Conservation (phyloP, 768 basidiomycete genomes). For the Hypholoma fasciculare region DNA sequence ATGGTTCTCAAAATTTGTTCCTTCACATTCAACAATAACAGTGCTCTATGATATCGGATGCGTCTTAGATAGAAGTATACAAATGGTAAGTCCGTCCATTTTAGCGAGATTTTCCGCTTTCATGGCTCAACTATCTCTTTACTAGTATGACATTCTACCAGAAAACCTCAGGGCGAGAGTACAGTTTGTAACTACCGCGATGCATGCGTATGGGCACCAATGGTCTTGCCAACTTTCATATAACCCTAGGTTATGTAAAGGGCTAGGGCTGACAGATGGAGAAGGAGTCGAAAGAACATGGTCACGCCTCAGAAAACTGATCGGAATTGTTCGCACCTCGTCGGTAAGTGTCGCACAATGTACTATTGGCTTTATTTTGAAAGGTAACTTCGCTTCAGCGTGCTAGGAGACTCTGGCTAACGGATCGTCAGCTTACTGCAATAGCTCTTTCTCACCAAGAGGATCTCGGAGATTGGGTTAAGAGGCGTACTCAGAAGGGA, state of each 20-base stretch:
- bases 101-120: not conserved
- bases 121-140: no score
- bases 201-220: constrained; percentile 42
- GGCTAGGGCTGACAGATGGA: constrained; percentile 27
- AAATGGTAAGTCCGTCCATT: constrained; percentile 22
- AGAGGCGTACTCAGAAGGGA: no score
- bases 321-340: constrained; percentile 29
- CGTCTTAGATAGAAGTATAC: constrained; percentile 27
- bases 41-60: constrained; percentile 36
- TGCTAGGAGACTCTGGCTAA: no score
- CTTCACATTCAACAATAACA: constrained; percentile 22
- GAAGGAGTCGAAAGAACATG: constrained; percentile 33
- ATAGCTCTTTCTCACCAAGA: no score
- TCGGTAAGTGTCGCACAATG: constrained; percentile 24
- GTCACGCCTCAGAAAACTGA: constrained; percentile 31
- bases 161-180: constrained; percentile 17
- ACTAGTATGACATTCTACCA: constrained; percentile 28
- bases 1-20: constrained; percentile 24
- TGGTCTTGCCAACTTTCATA: constrained; percentile 38
- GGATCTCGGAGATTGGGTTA: no score
- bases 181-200: constrained; percentile 29
- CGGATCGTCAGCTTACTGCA: no score
- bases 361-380: not conserved
- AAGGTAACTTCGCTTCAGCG: not conserved
- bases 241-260: constrained; percentile 32